Evolutionary conservation across 805 yeast species (phyloP).

Genomic region (Torulaspora gathmanii): DNA sequence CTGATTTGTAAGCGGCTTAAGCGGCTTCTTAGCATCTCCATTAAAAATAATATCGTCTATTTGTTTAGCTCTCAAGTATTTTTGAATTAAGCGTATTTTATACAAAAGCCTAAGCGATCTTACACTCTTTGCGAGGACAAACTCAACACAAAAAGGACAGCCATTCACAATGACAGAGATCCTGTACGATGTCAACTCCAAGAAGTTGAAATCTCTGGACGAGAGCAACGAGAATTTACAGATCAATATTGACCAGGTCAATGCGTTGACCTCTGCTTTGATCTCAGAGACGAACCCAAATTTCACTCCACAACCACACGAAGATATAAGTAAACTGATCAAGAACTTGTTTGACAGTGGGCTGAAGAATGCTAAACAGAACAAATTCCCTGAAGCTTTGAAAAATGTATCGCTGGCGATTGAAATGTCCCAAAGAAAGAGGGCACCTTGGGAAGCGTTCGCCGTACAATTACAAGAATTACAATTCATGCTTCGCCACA

Average conservation of each 20-base stretch:
- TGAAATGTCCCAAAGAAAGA: slow-evolving; percentile 55
- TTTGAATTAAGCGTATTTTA: neutral
- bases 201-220: slow-evolving; percentile 1
- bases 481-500: slow-evolving; percentile 58
- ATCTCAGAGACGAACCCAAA: slow-evolving; percentile 44
- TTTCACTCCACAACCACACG: slow-evolving; percentile 52
- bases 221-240: slow-evolving; percentile 8
- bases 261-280: slow-evolving; percentile 34
- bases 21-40: neutral
- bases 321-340: slow-evolving; percentile 47
- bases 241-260: slow-evolving; percentile 34
- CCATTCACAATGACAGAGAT: slow-evolving; percentile 4
- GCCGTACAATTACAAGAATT: slow-evolving; percentile 68
- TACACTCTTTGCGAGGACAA: neutral
- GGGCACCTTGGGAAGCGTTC: slow-evolving; percentile 71
- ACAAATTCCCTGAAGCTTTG: slow-evolving; percentile 54
- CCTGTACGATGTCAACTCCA: slow-evolving; percentile 10
- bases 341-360: slow-evolving; percentile 64
- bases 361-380: slow-evolving; percentile 47
- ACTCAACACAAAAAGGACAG: neutral
- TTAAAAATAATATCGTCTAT: neutral
- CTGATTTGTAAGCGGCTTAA: slow-evolving; percentile 71
- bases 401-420: slow-evolving; percentile 62
- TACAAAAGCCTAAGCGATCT: neutral
- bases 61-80: slow-evolving; percentile 1